A percentile compares a stretch with the other conserved stretches of the same genome.
Evolutionary conservation across 257 asterid genomes (phyloP).

Genomic region (Haberlea rhodopensis): DNA sequence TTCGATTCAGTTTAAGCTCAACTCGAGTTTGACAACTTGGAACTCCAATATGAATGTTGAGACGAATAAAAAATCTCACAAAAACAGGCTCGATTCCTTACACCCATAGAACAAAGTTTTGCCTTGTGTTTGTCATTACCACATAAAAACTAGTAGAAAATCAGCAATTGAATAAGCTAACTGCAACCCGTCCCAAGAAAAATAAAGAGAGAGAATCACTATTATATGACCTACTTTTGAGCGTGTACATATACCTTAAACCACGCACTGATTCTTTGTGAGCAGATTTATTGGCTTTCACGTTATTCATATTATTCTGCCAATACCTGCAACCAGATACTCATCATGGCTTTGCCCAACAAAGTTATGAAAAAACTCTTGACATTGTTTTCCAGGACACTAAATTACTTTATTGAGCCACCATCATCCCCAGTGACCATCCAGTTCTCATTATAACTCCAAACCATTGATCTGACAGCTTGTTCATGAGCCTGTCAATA

Average conservation of each 20-base stretch:
- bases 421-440: slow-evolving; percentile 99
- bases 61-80: background rate
- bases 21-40: background rate
- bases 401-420: slow-evolving; percentile 83
- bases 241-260: slow-evolving; percentile 55
- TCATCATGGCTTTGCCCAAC: slow-evolving; percentile 25
- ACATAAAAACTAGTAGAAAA: background rate
- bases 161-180: background rate
- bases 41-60: background rate
- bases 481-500: slow-evolving; percentile 90
- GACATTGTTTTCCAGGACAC: slow-evolving; percentile 13
- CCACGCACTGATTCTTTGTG: slow-evolving; percentile 98
- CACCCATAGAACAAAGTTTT: background rate
- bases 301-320: slow-evolving; percentile 97
- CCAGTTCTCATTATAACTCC: slow-evolving; percentile 99
- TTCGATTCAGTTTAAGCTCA: background rate
- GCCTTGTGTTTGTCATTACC: background rate
- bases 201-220: background rate
- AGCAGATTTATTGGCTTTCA: slow-evolving; percentile 91
- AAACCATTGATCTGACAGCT: slow-evolving; percentile 97
- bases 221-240: slow-evolving; percentile 23
- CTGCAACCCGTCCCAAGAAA: background rate
- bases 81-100: no score
- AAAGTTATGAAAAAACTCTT: slow-evolving; percentile 8
- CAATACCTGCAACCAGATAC: slow-evolving; percentile 73